Evolutionary conservation across 2,329 filamentous ascomycete genomes (phyloP).

Genomic region (Tolypocladium capitatum): DNA sequence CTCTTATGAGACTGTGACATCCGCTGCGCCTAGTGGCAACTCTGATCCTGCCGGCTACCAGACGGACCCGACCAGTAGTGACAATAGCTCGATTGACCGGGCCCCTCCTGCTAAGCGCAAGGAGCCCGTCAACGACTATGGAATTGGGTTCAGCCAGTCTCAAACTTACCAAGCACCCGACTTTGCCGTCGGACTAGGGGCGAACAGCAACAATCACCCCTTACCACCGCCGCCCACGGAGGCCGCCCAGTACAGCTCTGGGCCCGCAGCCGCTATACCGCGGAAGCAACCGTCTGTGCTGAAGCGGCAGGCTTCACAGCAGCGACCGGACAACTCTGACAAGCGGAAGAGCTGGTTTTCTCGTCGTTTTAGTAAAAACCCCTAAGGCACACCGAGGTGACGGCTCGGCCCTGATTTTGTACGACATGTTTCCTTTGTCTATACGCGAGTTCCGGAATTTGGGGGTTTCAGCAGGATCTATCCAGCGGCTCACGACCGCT

Average conservation of each 20-base stretch:
- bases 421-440: constrained; percentile 1
- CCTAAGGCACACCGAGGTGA: constrained; percentile 1
- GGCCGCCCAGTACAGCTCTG: constrained; percentile 5
- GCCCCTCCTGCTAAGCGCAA: constrained; percentile 41
- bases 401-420: neutral
- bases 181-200: constrained; percentile 19
- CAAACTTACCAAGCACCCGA: constrained; percentile 27
- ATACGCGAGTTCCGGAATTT: constrained; percentile 1
- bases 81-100: constrained; percentile 83
- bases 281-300: constrained; percentile 17
- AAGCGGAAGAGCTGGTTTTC: constrained; percentile 90
- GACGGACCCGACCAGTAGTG: constrained; percentile 75
- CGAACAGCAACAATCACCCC: constrained; percentile 8
- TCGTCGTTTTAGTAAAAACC: constrained; percentile 58
- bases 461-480: neutral
- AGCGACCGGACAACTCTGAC: constrained; percentile 25
- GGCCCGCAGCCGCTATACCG: constrained; percentile 9
- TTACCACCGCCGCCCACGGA: constrained; percentile 12
- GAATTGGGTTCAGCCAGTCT: constrained; percentile 40
- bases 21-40: constrained; percentile 59
- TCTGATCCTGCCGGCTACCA: constrained; percentile 67
- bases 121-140: constrained; percentile 49
- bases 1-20: constrained; percentile 78
- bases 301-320: constrained; percentile 12
- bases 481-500: constrained; percentile 11